Evolutionary conservation across 768 basidiomycete species (phyloP), one percentile per base, ranked within the genome.

Genomic region (Amanita brunnescens): DNA sequence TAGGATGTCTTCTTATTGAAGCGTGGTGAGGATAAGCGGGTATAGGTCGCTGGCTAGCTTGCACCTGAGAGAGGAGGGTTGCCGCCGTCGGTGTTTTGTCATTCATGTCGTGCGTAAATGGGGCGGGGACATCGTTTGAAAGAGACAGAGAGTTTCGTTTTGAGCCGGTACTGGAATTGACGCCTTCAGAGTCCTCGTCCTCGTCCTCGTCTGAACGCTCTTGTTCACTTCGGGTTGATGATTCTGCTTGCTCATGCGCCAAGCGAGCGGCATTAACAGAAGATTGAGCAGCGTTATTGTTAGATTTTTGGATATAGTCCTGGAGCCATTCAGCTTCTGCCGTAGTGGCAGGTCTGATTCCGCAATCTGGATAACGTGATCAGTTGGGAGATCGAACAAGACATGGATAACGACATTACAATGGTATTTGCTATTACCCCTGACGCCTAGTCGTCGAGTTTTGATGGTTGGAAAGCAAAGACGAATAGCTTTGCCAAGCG

Each of bases 401-500:
- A 33, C 5, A 21, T 9, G 13, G 35, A 54, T 52, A 58, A 66
- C 64, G 63, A 67, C 51, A 62, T 57, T 57, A 91, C 90, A 95
- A 69, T 94, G 91, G 70, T 95, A 95, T 77, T 93, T 94, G 72
- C 88, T 91, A 73, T 95, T 93, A 46, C 92, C 92, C 68, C 93
- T 74, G 53, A 91, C 91, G 54, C 93, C 93, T 54, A 96, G 69
- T 53, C 93, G 85, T 58, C 93, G 77, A 46, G 93, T 95, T 78
- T 92, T 94, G 77, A 96, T 93, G 55, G 87, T 89, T 44, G 90
- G 90, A 70, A 92, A 96, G 66, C 91, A 93, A 49, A 89, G 79
- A 55, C 91, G 79, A 62, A 96, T 92, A 41, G 92, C 91, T 68
- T 96, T 96, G 55, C 93, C 93, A 60, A 96, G 77, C 1, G 92